phyloP scores from a whole-genome alignment of 495 filamentous ascomycete species.

The Beverwykella pulmonaria region DNA sequence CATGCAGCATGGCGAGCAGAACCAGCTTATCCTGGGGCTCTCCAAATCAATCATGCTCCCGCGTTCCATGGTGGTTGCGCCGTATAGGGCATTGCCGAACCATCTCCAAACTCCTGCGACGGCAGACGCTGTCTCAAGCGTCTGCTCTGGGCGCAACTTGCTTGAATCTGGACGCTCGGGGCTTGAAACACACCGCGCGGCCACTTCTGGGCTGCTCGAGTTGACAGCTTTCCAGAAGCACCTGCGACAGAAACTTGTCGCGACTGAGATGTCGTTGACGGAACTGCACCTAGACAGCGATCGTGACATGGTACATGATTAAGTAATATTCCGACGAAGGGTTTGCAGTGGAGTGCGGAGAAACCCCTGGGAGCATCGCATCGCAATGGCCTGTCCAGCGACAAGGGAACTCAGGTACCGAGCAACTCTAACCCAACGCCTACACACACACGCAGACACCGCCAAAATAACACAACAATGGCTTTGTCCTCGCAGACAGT shows the following conservation, averaged over 20 bases:
- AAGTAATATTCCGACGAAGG: constrained; percentile 24
- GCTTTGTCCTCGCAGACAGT: neutral
- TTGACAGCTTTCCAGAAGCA: constrained; percentile 33
- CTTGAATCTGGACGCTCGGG: neutral
- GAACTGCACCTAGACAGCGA: constrained; percentile 19
- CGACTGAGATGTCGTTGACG: constrained; percentile 19
- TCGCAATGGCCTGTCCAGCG: constrained; percentile 27
- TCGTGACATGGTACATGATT: constrained; percentile 31
- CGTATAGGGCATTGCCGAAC: constrained; percentile 4
- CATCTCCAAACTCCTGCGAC: constrained; percentile 2
- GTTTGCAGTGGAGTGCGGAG: constrained; percentile 35
- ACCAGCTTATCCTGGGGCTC: neutral
- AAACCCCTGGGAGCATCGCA: constrained; percentile 30
- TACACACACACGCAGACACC: neutral
- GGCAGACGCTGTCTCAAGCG: constrained; percentile 2
- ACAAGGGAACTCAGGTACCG: constrained; percentile 38
- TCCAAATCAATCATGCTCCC: neutral
- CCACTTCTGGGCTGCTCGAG: neutral
- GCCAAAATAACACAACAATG: constrained; percentile 12
- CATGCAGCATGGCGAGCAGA: neutral
- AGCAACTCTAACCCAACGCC: constrained; percentile 39
- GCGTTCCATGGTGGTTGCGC: neutral
- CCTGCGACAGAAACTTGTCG: constrained; percentile 22
- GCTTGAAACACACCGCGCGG: constrained; percentile 34
- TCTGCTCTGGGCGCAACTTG: constrained; percentile 10